Conservation (phyloP, 441 rosid species). For the Croton setiger region DNA sequence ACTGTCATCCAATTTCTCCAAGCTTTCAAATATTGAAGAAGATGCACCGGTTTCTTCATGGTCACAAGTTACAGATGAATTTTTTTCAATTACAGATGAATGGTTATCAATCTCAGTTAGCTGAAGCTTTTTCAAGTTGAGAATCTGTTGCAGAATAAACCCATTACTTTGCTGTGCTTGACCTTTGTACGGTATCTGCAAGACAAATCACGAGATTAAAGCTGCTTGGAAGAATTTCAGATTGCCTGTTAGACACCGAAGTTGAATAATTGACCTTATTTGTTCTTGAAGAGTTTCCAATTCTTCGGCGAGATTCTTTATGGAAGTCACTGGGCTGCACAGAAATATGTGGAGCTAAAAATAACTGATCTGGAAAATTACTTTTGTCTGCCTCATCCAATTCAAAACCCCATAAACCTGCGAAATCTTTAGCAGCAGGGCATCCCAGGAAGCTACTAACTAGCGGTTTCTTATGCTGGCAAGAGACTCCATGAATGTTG, state of each 20-base stretch:
- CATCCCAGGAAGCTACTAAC: constrained; percentile 62
- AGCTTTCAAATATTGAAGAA: constrained; percentile 20
- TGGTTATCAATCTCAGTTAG: constrained; percentile 34
- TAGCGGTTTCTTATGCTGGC: constrained; percentile 45
- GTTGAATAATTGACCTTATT: constrained; percentile 23
- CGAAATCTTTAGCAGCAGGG: constrained; percentile 74
- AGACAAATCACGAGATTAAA: constrained; percentile 18
- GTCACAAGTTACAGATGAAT: constrained; percentile 19
- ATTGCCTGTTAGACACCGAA: constrained; percentile 24
- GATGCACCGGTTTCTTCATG: constrained; percentile 30
- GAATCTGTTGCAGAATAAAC: constrained; percentile 66
- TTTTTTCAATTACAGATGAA: constrained; percentile 28
- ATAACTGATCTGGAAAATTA: constrained; percentile 17
- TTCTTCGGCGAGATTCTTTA: constrained; percentile 23
- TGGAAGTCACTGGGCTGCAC: constrained; percentile 23
- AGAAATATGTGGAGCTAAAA: constrained; percentile 25
- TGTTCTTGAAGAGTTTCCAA: constrained; percentile 26
- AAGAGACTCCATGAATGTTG: constrained; percentile 40
- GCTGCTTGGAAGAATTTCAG: neutral
- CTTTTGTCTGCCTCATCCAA: constrained; percentile 34
- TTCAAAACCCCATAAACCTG: constrained; percentile 59
- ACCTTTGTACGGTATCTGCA: constrained; percentile 32
- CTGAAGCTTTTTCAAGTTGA: constrained; percentile 59
- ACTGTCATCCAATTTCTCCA: constrained; percentile 23
- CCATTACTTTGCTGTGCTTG: constrained; percentile 39